A percentile compares a stretch with the other conserved stretches of the same genome.
Evolutionary conservation across 805 yeast species (phyloP).

Genomic region (Blastobotrys parvus): DNA sequence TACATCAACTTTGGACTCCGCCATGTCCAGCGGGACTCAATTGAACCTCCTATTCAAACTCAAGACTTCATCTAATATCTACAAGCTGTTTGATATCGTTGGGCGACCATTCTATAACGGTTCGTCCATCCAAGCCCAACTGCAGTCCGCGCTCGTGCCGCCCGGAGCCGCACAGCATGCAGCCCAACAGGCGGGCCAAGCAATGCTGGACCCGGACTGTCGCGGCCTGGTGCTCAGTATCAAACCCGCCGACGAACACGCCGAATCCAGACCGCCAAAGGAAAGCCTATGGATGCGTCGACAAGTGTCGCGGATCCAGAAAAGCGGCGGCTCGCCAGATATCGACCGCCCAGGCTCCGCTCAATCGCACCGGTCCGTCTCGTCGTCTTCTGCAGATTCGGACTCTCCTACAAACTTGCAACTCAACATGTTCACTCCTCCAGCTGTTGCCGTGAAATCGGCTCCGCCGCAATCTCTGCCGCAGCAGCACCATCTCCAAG

Average conservation of each 20-base stretch:
- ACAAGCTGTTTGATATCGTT: conserved; percentile 6
- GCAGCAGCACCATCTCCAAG: conserved; percentile 4
- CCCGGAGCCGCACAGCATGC: neutral
- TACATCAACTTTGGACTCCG: conserved; percentile 6
- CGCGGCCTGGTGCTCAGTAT: conserved; percentile 4
- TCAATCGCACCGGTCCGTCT: no score
- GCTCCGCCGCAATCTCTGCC: neutral
- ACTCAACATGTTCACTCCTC: neutral
- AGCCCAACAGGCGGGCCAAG: neutral
- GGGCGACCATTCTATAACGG: conserved; percentile 12
- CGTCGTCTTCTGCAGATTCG: no score
- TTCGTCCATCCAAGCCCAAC: neutral
- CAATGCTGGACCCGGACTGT: no score
- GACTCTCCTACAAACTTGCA: conserved; percentile 2
- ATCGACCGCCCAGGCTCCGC: neutral
- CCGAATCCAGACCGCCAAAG: conserved; percentile 1
- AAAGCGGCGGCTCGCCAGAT: neutral
- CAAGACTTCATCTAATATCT: conserved; percentile 2
- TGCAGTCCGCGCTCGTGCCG: neutral
- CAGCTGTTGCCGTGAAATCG: no score
- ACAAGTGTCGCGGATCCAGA: conserved; percentile 12
- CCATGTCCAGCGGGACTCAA: conserved; percentile 7
- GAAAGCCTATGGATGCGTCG: conserved; percentile 14
- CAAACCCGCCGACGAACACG: conserved; percentile 1
- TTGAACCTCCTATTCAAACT: conserved; percentile 8